phyloP scores from a whole-genome alignment of 192 early-diverging fungal genomes.

The Coemansia sp. region DNA sequence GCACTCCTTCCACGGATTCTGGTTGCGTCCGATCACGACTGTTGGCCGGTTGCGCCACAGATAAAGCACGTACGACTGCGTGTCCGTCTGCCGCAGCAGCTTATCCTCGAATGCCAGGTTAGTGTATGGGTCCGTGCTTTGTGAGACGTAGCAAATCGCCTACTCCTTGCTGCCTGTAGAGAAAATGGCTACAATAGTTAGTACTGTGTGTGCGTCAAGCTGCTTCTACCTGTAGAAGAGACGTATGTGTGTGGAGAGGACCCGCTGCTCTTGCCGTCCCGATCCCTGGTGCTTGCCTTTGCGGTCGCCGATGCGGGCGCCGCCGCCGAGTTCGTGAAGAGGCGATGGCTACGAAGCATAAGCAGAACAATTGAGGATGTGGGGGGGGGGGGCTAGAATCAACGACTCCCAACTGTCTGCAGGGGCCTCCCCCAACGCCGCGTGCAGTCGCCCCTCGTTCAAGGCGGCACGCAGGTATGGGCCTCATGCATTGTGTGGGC shows the following conservation, averaged over 20 bases:
- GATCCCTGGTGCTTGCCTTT: no score
- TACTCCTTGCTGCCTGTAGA: constrained; percentile 3
- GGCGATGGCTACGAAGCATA: no score
- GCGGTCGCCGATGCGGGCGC: no score
- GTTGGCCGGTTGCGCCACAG: constrained; percentile 87
- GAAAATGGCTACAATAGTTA: neutral
- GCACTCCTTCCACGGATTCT: constrained; percentile 98
- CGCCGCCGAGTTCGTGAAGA: no score
- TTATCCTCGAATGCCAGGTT: constrained; percentile 58
- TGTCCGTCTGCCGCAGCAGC: constrained; percentile 72
- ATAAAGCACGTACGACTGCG: constrained; percentile 67
- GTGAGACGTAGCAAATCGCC: constrained; percentile 42
- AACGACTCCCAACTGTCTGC: neutral
- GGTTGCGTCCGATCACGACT: constrained; percentile 94
- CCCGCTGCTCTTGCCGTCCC: no score
- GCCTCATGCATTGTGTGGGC: no score
- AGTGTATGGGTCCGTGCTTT: constrained; percentile 42
- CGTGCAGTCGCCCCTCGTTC: constrained; percentile 5
- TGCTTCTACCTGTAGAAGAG: no score
- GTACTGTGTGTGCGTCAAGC: no score
- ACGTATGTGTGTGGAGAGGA: no score
- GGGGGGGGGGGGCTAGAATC: no score
- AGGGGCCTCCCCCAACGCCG: constrained; percentile 6
- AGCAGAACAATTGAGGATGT: no score
- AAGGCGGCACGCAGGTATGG: constrained; percentile 1